Percentiles rank a stretch among this genome's conserved stretches.
Evolutionary conservation across 306 rosid genomes (phyloP).

Genomic region (Rubus parviflorus): DNA sequence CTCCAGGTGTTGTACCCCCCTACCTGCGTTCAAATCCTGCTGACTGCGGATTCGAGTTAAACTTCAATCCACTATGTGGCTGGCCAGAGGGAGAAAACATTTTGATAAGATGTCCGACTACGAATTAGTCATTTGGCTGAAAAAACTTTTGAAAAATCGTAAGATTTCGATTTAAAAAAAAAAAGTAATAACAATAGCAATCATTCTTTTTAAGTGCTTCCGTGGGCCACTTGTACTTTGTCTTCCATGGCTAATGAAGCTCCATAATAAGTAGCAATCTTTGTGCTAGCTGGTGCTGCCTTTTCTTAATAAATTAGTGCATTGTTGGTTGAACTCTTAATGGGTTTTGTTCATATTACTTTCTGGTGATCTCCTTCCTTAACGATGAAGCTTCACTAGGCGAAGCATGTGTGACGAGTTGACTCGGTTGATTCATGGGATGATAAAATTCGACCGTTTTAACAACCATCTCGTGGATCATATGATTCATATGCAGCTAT

Average conservation of each 20-base stretch:
- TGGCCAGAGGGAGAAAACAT: no score
- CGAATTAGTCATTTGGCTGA: no score
- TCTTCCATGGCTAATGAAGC: conserved; percentile 23
- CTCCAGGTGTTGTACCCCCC: no score
- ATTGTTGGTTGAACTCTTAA: conserved; percentile 5
- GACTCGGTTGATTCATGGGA: neutral
- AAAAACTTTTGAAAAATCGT: no score
- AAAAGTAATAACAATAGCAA: neutral
- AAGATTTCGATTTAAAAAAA: no score
- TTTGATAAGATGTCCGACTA: no score
- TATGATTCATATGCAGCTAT: neutral
- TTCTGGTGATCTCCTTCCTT: neutral
- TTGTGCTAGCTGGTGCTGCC: conserved; percentile 12
- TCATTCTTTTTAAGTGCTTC: conserved; percentile 33
- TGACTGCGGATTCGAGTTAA: no score
- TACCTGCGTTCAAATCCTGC: no score
- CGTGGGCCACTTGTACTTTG: conserved; percentile 19
- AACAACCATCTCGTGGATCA: neutral
- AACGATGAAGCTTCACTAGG: conserved; percentile 12
- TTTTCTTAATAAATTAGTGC: conserved; percentile 16
- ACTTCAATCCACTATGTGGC: no score
- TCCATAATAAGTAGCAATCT: conserved; percentile 26
- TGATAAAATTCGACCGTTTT: neutral
- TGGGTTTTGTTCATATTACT: neutral
- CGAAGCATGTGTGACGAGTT: neutral